A percentile compares a stretch with the other conserved stretches of the same genome.
Conservation (phyloP, 352 stramenopile species). For the Phytopythium oedochilum region DNA sequence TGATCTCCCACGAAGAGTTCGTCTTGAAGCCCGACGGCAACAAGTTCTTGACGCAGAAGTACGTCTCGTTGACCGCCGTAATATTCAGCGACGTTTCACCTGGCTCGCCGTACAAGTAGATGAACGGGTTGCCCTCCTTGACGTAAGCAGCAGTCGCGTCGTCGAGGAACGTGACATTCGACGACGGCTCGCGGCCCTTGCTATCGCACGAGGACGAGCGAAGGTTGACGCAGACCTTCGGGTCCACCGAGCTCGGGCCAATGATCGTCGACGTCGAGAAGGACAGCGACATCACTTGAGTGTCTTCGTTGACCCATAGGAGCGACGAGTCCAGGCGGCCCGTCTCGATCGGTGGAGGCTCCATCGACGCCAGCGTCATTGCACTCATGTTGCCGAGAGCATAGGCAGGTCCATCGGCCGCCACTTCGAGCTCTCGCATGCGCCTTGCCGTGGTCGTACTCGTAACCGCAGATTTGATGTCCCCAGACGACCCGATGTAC, state of each 20-base stretch:
- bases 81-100: conserved; percentile 47
- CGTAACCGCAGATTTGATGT: conserved; percentile 23
- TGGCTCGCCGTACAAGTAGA: conserved; percentile 57
- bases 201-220: conserved; percentile 39
- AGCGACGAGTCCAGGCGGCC: conserved; percentile 64
- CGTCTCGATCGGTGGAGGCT: conserved; percentile 28
- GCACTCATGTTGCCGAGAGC: conserved; percentile 26
- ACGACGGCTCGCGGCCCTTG: conserved; percentile 36
- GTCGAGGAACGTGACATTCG: conserved; percentile 44
- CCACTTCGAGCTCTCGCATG: conserved; percentile 41
- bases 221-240: conserved; percentile 69
- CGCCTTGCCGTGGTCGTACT: conserved; percentile 27
- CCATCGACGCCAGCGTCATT: conserved; percentile 59
- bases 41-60: conserved; percentile 70
- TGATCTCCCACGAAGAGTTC: conserved; percentile 68
- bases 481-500: conserved; percentile 43
- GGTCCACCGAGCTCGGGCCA: conserved; percentile 47
- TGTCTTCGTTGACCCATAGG: conserved; percentile 70
- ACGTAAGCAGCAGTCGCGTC: conserved; percentile 46
- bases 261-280: conserved; percentile 77
- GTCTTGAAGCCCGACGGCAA: conserved; percentile 49
- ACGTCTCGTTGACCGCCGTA: conserved; percentile 52
- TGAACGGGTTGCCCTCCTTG: conserved; percentile 73
- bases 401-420: conserved; percentile 18
- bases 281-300: conserved; percentile 59